These are phyloP conservation scores for Lathyrus aphaca DNA, from an alignment of 306 rosid genomes.

Conservation along the genomic window DNA sequence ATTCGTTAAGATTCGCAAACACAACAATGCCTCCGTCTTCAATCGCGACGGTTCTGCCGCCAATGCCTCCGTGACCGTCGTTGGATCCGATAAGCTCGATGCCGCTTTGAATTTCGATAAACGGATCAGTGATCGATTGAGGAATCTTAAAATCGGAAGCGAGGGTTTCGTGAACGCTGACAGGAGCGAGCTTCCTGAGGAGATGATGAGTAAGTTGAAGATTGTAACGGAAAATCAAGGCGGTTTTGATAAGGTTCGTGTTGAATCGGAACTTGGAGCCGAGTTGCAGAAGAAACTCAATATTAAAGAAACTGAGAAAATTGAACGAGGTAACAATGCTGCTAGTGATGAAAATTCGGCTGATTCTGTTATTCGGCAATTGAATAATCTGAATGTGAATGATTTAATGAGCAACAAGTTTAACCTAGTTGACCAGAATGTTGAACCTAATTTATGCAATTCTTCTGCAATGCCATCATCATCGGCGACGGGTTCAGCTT, in stretches of 20 bases:
- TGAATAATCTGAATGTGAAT: conserved; percentile 63
- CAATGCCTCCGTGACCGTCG: conserved; percentile 27
- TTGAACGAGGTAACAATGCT: conserved; percentile 32
- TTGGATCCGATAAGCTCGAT: conserved; percentile 18
- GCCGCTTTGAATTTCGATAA: conserved; percentile 30
- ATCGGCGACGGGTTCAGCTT: background rate
- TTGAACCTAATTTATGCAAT: conserved; percentile 39
- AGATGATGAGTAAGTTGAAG: conserved; percentile 60
- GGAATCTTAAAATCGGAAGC: conserved; percentile 52
- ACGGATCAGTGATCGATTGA: conserved; percentile 53
- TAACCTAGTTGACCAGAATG: conserved; percentile 41
- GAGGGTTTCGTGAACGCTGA: conserved; percentile 44
- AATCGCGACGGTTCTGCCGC: conserved; percentile 44
- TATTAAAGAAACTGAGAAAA: conserved; percentile 43
- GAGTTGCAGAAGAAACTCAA: conserved; percentile 61
- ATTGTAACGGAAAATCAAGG: conserved; percentile 41
- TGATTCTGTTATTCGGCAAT: conserved; percentile 46
- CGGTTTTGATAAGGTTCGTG: conserved; percentile 32
- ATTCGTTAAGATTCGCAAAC: conserved; percentile 62
- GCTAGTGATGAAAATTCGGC: conserved; percentile 45
- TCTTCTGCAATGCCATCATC: conserved; percentile 42
- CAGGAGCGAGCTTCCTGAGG: conserved; percentile 52
- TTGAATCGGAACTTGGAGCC: conserved; percentile 56
- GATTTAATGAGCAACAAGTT: conserved; percentile 51
- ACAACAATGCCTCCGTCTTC: conserved; percentile 53